These are phyloP conservation scores for Debaryomyces hansenii DNA, from an alignment of 805 yeast genomes.

Conservation along the genomic window DNA sequence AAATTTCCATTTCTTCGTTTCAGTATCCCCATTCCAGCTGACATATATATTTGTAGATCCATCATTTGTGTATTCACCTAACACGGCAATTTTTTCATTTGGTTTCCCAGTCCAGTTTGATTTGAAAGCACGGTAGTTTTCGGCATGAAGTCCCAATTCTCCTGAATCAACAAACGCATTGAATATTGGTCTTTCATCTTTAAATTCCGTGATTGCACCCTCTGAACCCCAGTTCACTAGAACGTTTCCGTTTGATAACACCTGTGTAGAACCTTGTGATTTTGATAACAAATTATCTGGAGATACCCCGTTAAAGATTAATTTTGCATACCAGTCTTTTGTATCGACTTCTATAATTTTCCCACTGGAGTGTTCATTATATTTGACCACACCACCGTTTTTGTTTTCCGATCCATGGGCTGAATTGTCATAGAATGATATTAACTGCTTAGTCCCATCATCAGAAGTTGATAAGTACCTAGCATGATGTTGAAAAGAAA, in stretches of 20 bases:
- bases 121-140: slow-evolving; percentile 38
- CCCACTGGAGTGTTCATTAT: slow-evolving; percentile 27
- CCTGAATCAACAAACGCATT: slow-evolving; percentile 34
- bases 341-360: slow-evolving; percentile 34
- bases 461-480: slow-evolving; percentile 21
- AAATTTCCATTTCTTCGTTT: slow-evolving; percentile 29
- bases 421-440: slow-evolving; percentile 37
- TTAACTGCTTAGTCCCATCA: slow-evolving; percentile 23
- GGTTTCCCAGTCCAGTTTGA: slow-evolving; percentile 35
- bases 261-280: slow-evolving; percentile 34
- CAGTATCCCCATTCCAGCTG: slow-evolving; percentile 42
- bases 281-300: slow-evolving; percentile 24
- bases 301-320: slow-evolving; percentile 22
- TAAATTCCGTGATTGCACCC: slow-evolving; percentile 38
- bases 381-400: slow-evolving; percentile 21
- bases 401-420: slow-evolving; percentile 36
- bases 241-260: slow-evolving; percentile 31
- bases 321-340: slow-evolving; percentile 22
- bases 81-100: slow-evolving; percentile 29
- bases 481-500: slow-evolving; percentile 41
- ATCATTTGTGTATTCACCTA: slow-evolving; percentile 13
- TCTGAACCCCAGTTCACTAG: slow-evolving; percentile 40
- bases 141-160: slow-evolving; percentile 19
- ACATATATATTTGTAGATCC: slow-evolving; percentile 23
- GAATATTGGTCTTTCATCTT: slow-evolving; percentile 26